Base-by-base conservation (phyloP, 2,329 filamentous ascomycete species). In the Fusarium vanettenii region DNA sequence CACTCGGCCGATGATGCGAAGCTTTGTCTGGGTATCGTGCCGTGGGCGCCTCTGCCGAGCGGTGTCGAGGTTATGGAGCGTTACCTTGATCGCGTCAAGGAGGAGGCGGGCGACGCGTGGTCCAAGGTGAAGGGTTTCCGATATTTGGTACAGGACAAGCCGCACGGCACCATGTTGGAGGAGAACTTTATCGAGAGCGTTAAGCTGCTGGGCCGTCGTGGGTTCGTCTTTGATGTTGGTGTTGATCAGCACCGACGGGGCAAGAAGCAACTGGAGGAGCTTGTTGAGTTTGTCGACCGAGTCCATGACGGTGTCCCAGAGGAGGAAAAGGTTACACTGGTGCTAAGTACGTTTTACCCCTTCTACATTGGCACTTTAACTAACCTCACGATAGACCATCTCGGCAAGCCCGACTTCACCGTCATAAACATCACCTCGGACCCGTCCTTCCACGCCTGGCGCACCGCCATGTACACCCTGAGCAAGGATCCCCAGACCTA, bases 41-140 rank as follows among this genome's bases (percentile, higher is more conserved):
- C 94, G 1, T 98, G 94, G 94, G 95, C 95, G n/a, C 95, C 95
- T 0, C 81, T 98, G 59, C 89, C 93, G 11, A 90, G 91, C 48
- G 91, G 93, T 0, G 80, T 88, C 0, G 85, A 82, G 7, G 87
- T 86, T 1, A 83, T 98, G 80, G 85, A 89, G 71, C 82, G 84
- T 72, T 98, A 97, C 81, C 85, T 97, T 7, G 82, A 82, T 0
- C 79, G 87, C 18, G 93, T 91, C 4, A 85, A 91, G 80, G 85
- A 90, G 71, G 85, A 85, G 64, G 92, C 92, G 0, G 93, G 92
- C 1, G 85, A 87, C 48, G 87, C 89, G 18, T 97, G 91, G 91
- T 77, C 79, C 52, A 91, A 90, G 81, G 86, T 98, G 31, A 92
- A 91, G 69, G 96, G 95, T 0, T 95, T 97, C 79, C 86, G 96